Conservation (phyloP, 495 filamentous ascomycete species). For the Tuber calosporum region DNA sequence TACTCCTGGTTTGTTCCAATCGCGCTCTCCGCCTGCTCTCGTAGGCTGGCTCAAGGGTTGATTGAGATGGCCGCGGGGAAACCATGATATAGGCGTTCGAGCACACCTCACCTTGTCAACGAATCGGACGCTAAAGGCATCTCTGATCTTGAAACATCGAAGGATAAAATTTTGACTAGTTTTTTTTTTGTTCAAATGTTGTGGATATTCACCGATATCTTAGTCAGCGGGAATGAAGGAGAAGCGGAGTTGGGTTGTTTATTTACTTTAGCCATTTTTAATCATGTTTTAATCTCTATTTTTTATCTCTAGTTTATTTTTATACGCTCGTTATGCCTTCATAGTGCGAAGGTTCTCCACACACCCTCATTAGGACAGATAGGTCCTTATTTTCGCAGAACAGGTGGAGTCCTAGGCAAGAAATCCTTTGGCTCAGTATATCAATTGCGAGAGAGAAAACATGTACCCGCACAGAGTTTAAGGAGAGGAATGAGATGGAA, state of each 20-base stretch:
- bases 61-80: conserved; percentile 56
- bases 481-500: neutral
- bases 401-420: conserved; percentile 43
- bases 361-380: neutral
- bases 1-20: conserved; percentile 52
- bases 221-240: neutral
- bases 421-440: conserved; percentile 43
- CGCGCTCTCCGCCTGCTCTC: conserved; percentile 65
- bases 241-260: neutral
- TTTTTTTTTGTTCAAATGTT: neutral
- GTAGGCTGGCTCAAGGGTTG: conserved; percentile 77
- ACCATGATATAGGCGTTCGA: conserved; percentile 96
- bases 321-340: neutral
- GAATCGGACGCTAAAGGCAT: conserved; percentile 93
- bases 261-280: conserved; percentile 9
- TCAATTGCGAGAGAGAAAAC: conserved; percentile 40
- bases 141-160: conserved; percentile 70
- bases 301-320: neutral
- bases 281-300: neutral
- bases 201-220: neutral
- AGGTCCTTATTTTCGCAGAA: conserved; percentile 27
- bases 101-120: conserved; percentile 95
- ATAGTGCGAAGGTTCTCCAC: conserved; percentile 6
- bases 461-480: conserved; percentile 9
- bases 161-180: conserved; percentile 38